Evolutionary conservation across 1,284 basidiomycete genomes (phyloP).

Genomic region (Tilletiopsis washingtonensis): DNA sequence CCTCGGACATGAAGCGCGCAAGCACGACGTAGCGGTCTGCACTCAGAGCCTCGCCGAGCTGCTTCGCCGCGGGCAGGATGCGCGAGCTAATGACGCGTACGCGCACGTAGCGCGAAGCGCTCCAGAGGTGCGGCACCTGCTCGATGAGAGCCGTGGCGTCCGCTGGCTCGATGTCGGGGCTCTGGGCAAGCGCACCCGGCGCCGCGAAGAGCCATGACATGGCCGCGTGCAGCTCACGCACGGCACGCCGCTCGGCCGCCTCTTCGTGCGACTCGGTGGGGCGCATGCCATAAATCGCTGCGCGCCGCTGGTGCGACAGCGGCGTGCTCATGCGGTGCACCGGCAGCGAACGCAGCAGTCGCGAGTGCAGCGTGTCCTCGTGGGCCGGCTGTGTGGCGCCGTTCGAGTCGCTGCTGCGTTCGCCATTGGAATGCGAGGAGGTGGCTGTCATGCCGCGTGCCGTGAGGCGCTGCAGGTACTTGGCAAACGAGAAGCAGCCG

Average conservation of each 20-base stretch:
- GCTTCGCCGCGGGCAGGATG: too few species aligned
- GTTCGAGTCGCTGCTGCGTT: conserved; percentile 7
- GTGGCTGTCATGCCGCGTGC: conserved; percentile 56
- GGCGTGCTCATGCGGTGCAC: conserved; percentile 20
- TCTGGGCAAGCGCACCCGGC: not conserved
- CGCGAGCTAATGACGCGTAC: conserved; percentile 18
- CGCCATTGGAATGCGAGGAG: not conserved
- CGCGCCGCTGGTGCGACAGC: conserved; percentile 28
- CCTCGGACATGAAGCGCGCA: too few species aligned
- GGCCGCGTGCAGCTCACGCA: conserved; percentile 23
- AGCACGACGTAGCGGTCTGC: too few species aligned
- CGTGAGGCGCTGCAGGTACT: conserved; percentile 74
- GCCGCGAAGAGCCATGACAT: conserved; percentile 10
- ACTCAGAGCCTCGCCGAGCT: too few species aligned
- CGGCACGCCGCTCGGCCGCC: conserved; percentile 34
- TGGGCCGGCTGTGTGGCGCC: not conserved
- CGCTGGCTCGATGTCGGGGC: not conserved
- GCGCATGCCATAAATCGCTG: conserved; percentile 41
- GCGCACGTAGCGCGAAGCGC: conserved; percentile 30
- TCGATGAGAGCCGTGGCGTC: not conserved
- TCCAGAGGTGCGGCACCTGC: conserved; percentile 23
- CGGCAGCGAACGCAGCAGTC: conserved; percentile 36
- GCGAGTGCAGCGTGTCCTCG: conserved; percentile 19
- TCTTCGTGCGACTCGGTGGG: conserved; percentile 42
- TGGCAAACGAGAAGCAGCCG: conserved; percentile 71